Evolutionary conservation across 495 filamentous ascomycete genomes (phyloP).

Genomic region (Delitschia confertaspora): DNA sequence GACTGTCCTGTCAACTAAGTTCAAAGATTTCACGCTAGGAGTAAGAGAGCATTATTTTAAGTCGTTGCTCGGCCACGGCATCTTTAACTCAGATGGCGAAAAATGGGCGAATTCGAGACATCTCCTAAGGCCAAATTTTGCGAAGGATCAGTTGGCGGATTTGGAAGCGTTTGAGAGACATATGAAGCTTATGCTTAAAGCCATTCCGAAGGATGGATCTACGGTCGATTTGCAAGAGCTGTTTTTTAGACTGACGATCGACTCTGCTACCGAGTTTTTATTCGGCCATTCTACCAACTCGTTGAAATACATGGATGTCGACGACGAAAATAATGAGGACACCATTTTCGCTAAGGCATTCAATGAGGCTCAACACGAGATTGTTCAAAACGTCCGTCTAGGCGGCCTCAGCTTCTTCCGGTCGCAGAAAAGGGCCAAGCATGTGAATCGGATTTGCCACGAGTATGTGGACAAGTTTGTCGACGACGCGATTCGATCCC

Average conservation of each 20-base stretch:
- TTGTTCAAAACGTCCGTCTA: slow-evolving; percentile 12
- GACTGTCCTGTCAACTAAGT: slow-evolving; percentile 49
- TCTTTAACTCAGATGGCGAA: slow-evolving; percentile 61
- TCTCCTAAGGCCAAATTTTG: slow-evolving; percentile 57
- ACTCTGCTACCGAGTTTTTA: slow-evolving; percentile 64
- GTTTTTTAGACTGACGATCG: slow-evolving; percentile 59
- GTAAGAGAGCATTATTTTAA: slow-evolving; percentile 40
- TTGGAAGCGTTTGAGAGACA: slow-evolving; percentile 53
- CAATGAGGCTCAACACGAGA: slow-evolving; percentile 16
- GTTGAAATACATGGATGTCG: slow-evolving; percentile 24
- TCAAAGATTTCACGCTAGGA: slow-evolving; percentile 54
- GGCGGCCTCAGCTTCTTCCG: slow-evolving; percentile 7
- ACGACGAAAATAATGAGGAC: slow-evolving; percentile 13
- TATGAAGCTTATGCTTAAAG: slow-evolving; percentile 41
- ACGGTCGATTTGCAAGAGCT: slow-evolving; percentile 56
- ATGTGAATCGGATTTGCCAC: slow-evolving; percentile 39
- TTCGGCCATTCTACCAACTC: slow-evolving; percentile 51
- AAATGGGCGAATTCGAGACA: slow-evolving; percentile 57
- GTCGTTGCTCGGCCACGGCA: slow-evolving; percentile 56
- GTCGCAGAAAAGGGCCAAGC: slow-evolving; percentile 16
- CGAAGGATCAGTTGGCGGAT: slow-evolving; percentile 50
- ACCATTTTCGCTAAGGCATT: slow-evolving; percentile 27
- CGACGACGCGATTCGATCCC: slow-evolving; percentile 27
- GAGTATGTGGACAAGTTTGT: slow-evolving; percentile 43
- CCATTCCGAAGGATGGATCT: slow-evolving; percentile 41